Percentiles rank a stretch among this genome's conserved stretches.
Evolutionary conservation across 1,284 basidiomycete species (phyloP).

Genomic region (Trichosporon asahii): DNA sequence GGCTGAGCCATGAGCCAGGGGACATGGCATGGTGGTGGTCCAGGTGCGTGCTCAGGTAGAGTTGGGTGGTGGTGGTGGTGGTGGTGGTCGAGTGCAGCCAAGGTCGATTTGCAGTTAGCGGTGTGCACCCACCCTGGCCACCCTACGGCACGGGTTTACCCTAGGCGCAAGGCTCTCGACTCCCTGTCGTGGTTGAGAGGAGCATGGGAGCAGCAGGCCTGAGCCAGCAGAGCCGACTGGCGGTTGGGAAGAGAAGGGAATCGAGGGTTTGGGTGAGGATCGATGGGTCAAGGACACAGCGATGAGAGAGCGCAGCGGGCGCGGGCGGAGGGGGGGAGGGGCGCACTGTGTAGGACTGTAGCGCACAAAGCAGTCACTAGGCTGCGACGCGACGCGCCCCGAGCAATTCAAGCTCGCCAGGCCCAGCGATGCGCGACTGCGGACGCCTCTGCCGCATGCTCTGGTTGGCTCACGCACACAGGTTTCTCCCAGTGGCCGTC

Average conservation of each 20-base stretch:
- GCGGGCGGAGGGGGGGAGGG: neutral
- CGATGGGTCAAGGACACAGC: neutral
- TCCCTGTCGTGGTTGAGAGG: too few species aligned
- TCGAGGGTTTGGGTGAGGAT: neutral
- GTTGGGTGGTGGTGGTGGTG: neutral
- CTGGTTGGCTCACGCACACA: neutral
- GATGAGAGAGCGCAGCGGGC: neutral
- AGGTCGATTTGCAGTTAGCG: neutral
- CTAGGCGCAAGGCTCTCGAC: neutral
- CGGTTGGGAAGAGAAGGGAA: neutral
- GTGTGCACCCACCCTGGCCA: neutral
- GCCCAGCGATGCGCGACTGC: neutral
- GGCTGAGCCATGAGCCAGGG: neutral
- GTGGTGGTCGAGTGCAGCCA: neutral
- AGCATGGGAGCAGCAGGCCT: too few species aligned
- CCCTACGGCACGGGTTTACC: conserved; percentile 4
- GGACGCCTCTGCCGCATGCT: neutral
- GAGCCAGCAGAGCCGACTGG: neutral
- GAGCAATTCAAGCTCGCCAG: conserved; percentile 4
- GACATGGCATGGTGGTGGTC: neutral
- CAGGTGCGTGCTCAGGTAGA: too few species aligned
- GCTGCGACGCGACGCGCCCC: conserved; percentile 7
- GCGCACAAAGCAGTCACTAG: neutral
- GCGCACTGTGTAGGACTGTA: neutral
- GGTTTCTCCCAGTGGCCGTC: neutral